A percentile compares a stretch with the other conserved stretches of the same genome.
These are phyloP conservation scores for Amanita polypyramis DNA, from an alignment of 768 basidiomycete genomes.

Conservation along the genomic window DNA sequence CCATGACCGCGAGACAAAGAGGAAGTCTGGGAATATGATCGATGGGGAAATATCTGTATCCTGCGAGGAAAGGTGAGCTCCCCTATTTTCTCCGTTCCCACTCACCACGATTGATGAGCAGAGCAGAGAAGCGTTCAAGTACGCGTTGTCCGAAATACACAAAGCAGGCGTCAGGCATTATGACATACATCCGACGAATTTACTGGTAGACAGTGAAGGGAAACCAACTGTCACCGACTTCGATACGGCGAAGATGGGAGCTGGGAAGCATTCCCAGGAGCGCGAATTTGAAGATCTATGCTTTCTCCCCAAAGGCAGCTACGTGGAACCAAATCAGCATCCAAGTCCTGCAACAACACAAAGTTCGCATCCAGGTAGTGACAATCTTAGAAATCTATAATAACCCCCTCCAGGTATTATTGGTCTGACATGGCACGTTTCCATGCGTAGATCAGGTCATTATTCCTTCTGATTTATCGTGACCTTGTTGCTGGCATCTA, in stretches of 20 bases:
- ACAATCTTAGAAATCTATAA: not conserved
- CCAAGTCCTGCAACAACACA: not conserved
- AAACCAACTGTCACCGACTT: not conserved
- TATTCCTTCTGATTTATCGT: no score
- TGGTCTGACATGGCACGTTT: no score
- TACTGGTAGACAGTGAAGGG: not conserved
- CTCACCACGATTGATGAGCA: not conserved
- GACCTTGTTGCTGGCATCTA: no score
- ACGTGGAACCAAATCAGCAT: not conserved
- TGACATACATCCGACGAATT: not conserved
- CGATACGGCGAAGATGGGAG: slow-evolving; percentile 1
- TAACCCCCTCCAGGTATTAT: no score
- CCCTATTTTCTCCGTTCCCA: not conserved
- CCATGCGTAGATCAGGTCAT: no score
- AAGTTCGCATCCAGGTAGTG: not conserved
- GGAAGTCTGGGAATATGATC: not conserved
- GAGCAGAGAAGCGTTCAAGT: not conserved
- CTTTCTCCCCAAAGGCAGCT: not conserved
- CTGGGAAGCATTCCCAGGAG: not conserved
- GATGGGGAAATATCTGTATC: not conserved
- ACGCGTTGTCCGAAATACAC: not conserved
- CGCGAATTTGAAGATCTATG: not conserved
- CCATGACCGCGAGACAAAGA: not conserved
- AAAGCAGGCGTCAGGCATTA: not conserved
- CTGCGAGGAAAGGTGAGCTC: not conserved